A percentile compares a stretch with the other conserved stretches of the same genome.
phyloP scores from a whole-genome alignment of 176 grass and related monocot species.

The Thinopyrum elongatum region DNA sequence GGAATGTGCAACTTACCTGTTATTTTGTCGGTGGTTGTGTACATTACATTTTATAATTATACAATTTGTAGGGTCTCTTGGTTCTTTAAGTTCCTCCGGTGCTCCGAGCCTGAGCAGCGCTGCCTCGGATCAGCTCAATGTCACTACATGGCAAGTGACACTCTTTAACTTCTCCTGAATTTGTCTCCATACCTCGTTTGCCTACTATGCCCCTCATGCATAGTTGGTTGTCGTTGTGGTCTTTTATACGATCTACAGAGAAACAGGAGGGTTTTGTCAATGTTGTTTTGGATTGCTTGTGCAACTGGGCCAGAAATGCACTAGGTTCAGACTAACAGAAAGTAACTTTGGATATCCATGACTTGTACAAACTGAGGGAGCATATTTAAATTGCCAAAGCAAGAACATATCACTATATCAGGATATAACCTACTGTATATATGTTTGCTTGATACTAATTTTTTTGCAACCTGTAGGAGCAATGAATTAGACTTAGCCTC shows the following conservation, averaged over 20 bases:
- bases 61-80: slow-evolving; percentile 61
- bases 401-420: background rate
- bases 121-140: background rate
- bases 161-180: slow-evolving; percentile 5
- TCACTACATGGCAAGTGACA: slow-evolving; percentile 56
- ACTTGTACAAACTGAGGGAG: background rate
- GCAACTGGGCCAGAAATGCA: background rate
- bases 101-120: slow-evolving; percentile 17
- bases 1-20: background rate
- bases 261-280: background rate
- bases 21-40: background rate
- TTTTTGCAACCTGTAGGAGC: background rate
- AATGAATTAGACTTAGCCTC: background rate
- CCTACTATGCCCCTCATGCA: background rate
- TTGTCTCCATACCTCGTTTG: background rate
- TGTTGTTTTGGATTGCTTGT: slow-evolving; percentile 6
- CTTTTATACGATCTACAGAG: background rate
- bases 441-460: background rate
- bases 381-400: background rate
- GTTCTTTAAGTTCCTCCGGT: slow-evolving; percentile 48
- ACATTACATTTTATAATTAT: background rate
- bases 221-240: background rate
- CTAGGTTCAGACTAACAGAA: background rate
- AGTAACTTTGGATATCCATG: background rate
- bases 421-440: background rate